Percentiles rank a stretch among this genome's conserved stretches.
Conservation (phyloP, 768 basidiomycete genomes). For the Panellus pusillus region DNA sequence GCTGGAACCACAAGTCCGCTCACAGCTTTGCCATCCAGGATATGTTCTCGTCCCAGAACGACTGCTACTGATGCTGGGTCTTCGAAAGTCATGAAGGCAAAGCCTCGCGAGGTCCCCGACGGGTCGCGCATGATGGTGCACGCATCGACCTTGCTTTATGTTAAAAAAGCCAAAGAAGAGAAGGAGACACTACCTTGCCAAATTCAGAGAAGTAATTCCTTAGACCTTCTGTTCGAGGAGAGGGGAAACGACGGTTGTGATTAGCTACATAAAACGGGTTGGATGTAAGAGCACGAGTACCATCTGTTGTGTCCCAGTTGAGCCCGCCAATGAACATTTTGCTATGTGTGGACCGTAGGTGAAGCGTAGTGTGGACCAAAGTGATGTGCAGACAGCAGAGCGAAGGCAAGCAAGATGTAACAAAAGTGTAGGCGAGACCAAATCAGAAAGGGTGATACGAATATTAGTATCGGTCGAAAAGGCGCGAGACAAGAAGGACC, state of each 20-base stretch:
- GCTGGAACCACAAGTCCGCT: slow-evolving; percentile 10
- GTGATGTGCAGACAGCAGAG: slow-evolving; percentile 18
- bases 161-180: slow-evolving; percentile 18
- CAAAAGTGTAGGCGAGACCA: slow-evolving; percentile 20
- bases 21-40: slow-evolving; percentile 79
- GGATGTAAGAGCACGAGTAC: slow-evolving; percentile 46
- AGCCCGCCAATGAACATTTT: slow-evolving; percentile 92
- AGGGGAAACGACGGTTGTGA: slow-evolving; percentile 28
- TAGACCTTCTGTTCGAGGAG: slow-evolving; percentile 46
- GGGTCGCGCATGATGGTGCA: slow-evolving; percentile 87
- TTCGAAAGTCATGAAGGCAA: slow-evolving; percentile 84
- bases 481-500: slow-evolving; percentile 23
- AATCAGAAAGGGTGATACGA: slow-evolving; percentile 14
- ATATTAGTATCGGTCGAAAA: slow-evolving; percentile 23
- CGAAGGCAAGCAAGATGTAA: slow-evolving; percentile 19
- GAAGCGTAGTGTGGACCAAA: slow-evolving; percentile 6
- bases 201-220: slow-evolving; percentile 78
- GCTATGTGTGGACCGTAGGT: slow-evolving; percentile 43
- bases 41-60: slow-evolving; percentile 68
- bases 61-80: slow-evolving; percentile 60
- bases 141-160: slow-evolving; percentile 59
- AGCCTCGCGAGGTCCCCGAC: slow-evolving; percentile 72
- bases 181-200: slow-evolving; percentile 54
- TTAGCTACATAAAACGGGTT: slow-evolving; percentile 37
- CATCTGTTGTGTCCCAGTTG: slow-evolving; percentile 91